These are phyloP conservation scores for Plasmodium gonderi DNA, from an alignment of 169 alveolate species.

Conservation along the genomic window DNA sequence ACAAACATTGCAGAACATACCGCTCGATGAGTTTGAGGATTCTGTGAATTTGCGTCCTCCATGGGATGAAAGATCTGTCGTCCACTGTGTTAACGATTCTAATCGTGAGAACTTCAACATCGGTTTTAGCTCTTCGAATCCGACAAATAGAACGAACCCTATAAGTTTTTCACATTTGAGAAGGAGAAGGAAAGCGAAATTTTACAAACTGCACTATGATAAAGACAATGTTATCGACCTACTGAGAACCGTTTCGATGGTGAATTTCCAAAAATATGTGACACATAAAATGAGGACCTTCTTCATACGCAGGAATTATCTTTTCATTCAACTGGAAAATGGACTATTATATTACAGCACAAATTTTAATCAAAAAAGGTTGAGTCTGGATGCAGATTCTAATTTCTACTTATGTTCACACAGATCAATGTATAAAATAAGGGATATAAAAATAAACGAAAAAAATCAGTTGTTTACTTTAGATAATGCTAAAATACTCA, in stretches of 20 bases:
- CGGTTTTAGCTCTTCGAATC: too few species aligned
- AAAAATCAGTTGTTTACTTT: background rate
- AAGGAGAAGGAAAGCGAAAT: constrained; percentile 20
- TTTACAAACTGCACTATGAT: background rate
- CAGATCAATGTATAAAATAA: constrained; percentile 1
- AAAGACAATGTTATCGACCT: background rate
- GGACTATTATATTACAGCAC: constrained; percentile 34
- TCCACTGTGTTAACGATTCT: too few species aligned
- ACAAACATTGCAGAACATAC: background rate
- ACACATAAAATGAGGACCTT: background rate
- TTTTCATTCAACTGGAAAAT: constrained; percentile 15
- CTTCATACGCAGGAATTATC: background rate
- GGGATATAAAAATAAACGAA: constrained; percentile 9
- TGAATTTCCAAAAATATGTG: constrained; percentile 37
- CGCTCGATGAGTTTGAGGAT: background rate
- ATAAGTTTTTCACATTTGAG: background rate
- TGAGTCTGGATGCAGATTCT: background rate
- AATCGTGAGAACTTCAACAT: too few species aligned
- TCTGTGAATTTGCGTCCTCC: background rate
- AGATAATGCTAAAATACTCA: constrained; percentile 24
- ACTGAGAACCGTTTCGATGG: background rate
- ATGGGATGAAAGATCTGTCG: background rate
- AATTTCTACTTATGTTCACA: constrained; percentile 29
- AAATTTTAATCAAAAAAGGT: background rate
- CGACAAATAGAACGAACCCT: background rate